Evolutionary conservation across 768 basidiomycete species (phyloP).

Genomic region (Serendipita sp.): DNA sequence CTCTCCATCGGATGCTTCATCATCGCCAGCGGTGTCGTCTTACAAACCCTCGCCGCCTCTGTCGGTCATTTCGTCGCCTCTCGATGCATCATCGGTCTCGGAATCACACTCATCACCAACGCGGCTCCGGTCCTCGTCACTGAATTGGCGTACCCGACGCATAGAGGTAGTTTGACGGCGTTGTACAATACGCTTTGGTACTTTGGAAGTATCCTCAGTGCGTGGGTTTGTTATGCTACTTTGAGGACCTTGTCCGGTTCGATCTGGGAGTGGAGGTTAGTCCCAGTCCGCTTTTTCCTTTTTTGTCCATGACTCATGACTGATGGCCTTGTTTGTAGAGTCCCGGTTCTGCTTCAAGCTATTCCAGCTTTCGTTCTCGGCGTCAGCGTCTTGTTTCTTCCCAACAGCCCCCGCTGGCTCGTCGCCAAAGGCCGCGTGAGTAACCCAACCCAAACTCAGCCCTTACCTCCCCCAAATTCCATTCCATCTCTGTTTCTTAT

Average conservation of each 20-base stretch:
- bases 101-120: slow-evolving; percentile 43
- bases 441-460: neutral
- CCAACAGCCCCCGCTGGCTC: slow-evolving; percentile 48
- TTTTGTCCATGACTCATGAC: slow-evolving; percentile 24
- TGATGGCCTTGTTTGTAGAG: slow-evolving; percentile 18
- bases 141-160: slow-evolving; percentile 55
- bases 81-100: slow-evolving; percentile 41
- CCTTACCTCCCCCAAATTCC: neutral
- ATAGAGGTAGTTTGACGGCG: slow-evolving; percentile 29
- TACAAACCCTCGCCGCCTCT: slow-evolving; percentile 34
- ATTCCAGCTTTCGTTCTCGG: slow-evolving; percentile 40
- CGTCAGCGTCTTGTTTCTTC: slow-evolving; percentile 40
- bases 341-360: slow-evolving; percentile 48
- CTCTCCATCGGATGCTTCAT: slow-evolving; percentile 43
- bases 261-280: slow-evolving; percentile 17
- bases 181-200: slow-evolving; percentile 61
- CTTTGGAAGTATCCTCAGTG: slow-evolving; percentile 45
- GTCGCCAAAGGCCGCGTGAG: slow-evolving; percentile 34
- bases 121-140: slow-evolving; percentile 47
- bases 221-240: slow-evolving; percentile 32
- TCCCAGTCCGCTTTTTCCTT: slow-evolving; percentile 7
- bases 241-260: slow-evolving; percentile 18
- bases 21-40: slow-evolving; percentile 46
- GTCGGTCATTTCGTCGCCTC: slow-evolving; percentile 40
- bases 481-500: neutral